Percentiles rank a stretch among this genome's conserved stretches.
Evolutionary conservation across 164 flowering plant genomes (phyloP).

Genomic region (Taxillus chinensis): DNA sequence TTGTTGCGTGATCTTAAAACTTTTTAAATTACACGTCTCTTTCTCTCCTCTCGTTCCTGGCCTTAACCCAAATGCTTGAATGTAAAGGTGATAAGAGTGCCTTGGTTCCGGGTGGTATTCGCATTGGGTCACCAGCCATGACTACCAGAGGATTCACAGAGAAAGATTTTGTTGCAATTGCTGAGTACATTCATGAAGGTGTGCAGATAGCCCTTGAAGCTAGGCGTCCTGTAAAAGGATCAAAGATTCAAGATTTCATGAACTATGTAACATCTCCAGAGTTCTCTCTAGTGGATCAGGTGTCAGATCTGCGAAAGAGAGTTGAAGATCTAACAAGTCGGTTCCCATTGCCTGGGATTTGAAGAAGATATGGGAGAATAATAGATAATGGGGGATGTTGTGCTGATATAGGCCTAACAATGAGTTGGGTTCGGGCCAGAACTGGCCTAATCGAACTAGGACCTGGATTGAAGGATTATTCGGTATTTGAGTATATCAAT

Average conservation of each 20-base stretch:
- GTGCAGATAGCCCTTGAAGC: conserved; percentile 66
- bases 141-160: conserved; percentile 81
- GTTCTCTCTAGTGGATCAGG: conserved; percentile 38
- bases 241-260: conserved; percentile 85
- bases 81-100: conserved; percentile 79
- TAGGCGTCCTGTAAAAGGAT: conserved; percentile 40
- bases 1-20: neutral
- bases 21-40: neutral
- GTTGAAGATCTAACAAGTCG: conserved; percentile 71
- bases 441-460: too few species aligned
- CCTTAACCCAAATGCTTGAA: conserved; percentile 4
- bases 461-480: too few species aligned
- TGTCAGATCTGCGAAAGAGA: conserved; percentile 44
- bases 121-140: conserved; percentile 96
- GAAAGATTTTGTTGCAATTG: conserved; percentile 53
- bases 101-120: conserved; percentile 82
- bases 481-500: too few species aligned
- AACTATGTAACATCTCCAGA: conserved; percentile 49
- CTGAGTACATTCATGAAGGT: conserved; percentile 85
- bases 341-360: conserved; percentile 71
- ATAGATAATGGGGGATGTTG: too few species aligned
- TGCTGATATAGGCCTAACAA: too few species aligned
- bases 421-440: too few species aligned
- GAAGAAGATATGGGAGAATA: neutral
- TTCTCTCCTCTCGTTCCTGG: neutral